Conservation (phyloP, 1,284 basidiomycete genomes). For the Cystobasidiaceae sp. region DNA sequence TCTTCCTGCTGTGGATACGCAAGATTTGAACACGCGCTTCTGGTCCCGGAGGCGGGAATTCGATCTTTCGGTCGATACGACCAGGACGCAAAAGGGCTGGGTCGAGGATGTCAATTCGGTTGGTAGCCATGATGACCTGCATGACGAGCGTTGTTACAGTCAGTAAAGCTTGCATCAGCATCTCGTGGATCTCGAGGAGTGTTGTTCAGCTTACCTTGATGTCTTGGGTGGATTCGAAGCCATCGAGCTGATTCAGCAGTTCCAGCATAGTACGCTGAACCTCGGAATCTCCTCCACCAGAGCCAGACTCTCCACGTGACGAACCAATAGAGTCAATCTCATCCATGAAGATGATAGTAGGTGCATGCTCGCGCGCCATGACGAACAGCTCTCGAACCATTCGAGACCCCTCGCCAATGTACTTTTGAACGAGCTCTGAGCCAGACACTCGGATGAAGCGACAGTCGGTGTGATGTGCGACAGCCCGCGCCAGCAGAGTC, state of each 20-base stretch:
- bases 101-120: constrained; percentile 96
- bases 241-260: constrained; percentile 91
- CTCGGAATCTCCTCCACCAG: constrained; percentile 79
- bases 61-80: constrained; percentile 97
- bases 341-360: constrained; percentile 96
- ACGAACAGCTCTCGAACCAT: constrained; percentile 98
- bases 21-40: constrained; percentile 95
- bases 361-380: constrained; percentile 96
- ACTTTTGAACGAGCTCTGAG: constrained; percentile 95
- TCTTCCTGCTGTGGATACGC: constrained; percentile 96
- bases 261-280: constrained; percentile 98
- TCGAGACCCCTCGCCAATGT: constrained; percentile 92
- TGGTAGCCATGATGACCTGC: constrained; percentile 90
- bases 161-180: background rate
- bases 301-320: constrained; percentile 79
- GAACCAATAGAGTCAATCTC: constrained; percentile 98
- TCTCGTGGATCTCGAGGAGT: background rate
- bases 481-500: constrained; percentile 94
- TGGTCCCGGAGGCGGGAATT: constrained; percentile 97
- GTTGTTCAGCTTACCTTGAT: constrained; percentile 62
- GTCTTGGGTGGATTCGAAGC: constrained; percentile 96
- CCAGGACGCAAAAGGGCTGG: constrained; percentile 90
- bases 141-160: background rate
- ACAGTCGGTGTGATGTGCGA: constrained; percentile 97
- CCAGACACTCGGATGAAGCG: constrained; percentile 96